Percentiles rank a stretch among this genome's conserved stretches.
Evolutionary conservation across 148 eudicot genomes (phyloP).

Genomic region (Simmondsia chinensis): DNA sequence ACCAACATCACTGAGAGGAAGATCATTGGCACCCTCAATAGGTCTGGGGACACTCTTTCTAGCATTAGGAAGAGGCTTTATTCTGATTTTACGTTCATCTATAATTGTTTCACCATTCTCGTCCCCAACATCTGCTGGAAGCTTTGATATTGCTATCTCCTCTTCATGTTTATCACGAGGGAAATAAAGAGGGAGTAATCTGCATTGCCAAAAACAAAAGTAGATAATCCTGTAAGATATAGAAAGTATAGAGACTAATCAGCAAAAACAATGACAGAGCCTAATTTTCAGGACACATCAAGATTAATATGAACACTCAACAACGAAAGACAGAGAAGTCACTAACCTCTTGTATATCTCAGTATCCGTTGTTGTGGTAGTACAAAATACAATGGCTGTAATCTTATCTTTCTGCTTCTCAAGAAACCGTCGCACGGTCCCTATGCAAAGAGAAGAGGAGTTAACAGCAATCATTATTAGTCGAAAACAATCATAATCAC

Average conservation of each 20-base stretch:
- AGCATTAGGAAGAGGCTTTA: slow-evolving; percentile 72
- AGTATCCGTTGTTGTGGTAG: slow-evolving; percentile 63
- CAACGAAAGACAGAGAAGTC: too few relatives aligned
- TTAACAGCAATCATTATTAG: too few relatives aligned
- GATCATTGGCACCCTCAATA: slow-evolving; percentile 48
- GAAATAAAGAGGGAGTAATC: slow-evolving; percentile 96
- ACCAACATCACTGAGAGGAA: slow-evolving; percentile 57
- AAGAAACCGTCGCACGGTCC: slow-evolving; percentile 91
- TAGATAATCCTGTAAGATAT: too few relatives aligned
- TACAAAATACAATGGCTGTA: slow-evolving; percentile 80
- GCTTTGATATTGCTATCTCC: slow-evolving; percentile 76
- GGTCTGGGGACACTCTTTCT: slow-evolving; percentile 47
- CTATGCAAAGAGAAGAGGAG: slow-evolving; percentile 24
- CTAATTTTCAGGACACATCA: too few relatives aligned
- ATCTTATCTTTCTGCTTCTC: slow-evolving; percentile 91
- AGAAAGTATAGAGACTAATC: too few relatives aligned
- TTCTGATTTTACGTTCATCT: slow-evolving; percentile 96
- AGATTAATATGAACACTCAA: too few relatives aligned
- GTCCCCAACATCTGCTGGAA: slow-evolving; percentile 99
- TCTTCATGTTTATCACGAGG: slow-evolving; percentile 98
- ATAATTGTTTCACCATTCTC: slow-evolving; percentile 96
- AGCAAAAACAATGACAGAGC: too few relatives aligned
- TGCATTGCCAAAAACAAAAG: slow-evolving; percentile 14
- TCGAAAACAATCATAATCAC: too few relatives aligned
- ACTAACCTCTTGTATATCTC: slow-evolving; percentile 95